Base-by-base conservation (phyloP, 2,329 filamentous ascomycete genomes). In the Arthrobotrys sinensis region DNA sequence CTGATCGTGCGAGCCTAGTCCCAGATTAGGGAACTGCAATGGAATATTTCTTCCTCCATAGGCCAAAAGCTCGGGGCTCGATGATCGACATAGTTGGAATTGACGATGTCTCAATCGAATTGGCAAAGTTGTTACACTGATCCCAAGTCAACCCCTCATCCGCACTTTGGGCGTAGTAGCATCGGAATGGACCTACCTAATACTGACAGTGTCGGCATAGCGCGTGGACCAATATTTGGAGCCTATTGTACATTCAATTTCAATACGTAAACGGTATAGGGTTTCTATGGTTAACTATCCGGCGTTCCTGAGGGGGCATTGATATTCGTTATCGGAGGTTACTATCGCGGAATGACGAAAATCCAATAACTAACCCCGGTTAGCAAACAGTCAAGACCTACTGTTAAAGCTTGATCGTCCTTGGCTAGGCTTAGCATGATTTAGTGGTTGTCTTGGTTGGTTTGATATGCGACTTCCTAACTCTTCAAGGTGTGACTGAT, bases 331-430 rank as follows among this genome's bases (percentile, higher is more conserved):
- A 76, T 70, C 72, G 46, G 72, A 60, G 72, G 14, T 67, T 69
- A 65, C 34, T 53, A 76, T 76, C 63, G 45, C 53, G 36, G 55
- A 68, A 76, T 65, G 53, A 65, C 72, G 65, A 65, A 43, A 65
- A 60, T 64, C 64, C 10, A 60, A 69, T 68, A 50, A 48, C 5
- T 28, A 50, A 45, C 32, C 72, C 65, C 50, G 65, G 72, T 38
- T 65, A 45, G 10, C 50, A 38, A 60, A 21, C 11, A 40, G 19
- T 65, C 36, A 62, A 66, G 73, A 67, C 66, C 50, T 66, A 63
- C 66, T 55, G 36, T 32, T 62, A 77, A 77, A 77, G 73, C 73
- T 77, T 77, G 73, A 71, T 66, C 67, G 38, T 38, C 73, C 65
- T 66, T 77, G 73, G 73, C 73, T 63, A 71, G 28, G 60, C 73